Evolutionary conservation across 2,329 filamentous ascomycete species (phyloP).

Genomic region (Coleophoma crateriformis): DNA sequence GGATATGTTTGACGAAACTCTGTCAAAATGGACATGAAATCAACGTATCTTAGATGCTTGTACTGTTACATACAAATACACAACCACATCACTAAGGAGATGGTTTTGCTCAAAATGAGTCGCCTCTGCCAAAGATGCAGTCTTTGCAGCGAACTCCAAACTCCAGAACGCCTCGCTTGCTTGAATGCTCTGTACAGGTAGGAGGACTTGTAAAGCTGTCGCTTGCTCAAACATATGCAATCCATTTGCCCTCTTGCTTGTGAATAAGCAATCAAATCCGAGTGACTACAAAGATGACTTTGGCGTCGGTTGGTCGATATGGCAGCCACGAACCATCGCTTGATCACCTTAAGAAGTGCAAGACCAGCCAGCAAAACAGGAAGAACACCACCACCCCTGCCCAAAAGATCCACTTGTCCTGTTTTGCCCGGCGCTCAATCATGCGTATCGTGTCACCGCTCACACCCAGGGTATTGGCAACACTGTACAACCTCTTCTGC

Average conservation of each 20-base stretch:
- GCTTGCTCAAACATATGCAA: too few relatives aligned
- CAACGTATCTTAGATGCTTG: too few relatives aligned
- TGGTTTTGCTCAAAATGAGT: too few relatives aligned
- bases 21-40: too few relatives aligned
- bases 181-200: constrained; percentile 4
- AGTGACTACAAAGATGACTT: too few relatives aligned
- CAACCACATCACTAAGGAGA: too few relatives aligned
- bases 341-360: constrained; percentile 70
- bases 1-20: too few relatives aligned
- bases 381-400: constrained; percentile 83
- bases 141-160: background rate
- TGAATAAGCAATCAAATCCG: too few relatives aligned
- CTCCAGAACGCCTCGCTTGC: constrained; percentile 16
- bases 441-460: constrained; percentile 95
- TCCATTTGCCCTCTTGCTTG: too few relatives aligned
- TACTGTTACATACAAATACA: too few relatives aligned
- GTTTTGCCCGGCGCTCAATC: constrained; percentile 84
- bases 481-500: constrained; percentile 83
- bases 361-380: constrained; percentile 82
- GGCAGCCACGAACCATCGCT: background rate
- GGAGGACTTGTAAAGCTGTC: too few relatives aligned
- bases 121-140: too few relatives aligned
- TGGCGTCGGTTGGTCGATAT: background rate
- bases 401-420: constrained; percentile 99
- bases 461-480: constrained; percentile 88